These are phyloP conservation scores for Cocos nucifera DNA, from an alignment of 176 grass and related monocot genomes.

Conservation along the genomic window DNA sequence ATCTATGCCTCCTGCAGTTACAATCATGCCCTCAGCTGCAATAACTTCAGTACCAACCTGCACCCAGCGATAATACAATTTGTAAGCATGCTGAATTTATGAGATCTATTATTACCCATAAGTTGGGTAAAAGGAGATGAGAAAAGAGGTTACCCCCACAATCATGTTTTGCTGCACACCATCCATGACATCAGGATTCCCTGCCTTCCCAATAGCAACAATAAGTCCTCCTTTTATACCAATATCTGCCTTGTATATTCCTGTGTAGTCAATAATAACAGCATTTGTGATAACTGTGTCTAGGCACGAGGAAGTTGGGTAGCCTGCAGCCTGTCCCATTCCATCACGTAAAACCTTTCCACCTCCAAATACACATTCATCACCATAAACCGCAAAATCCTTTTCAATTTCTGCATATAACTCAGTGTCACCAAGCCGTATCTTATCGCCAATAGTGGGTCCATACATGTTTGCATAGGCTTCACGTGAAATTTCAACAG, in stretches of 20 bases:
- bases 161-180: conserved; percentile 70
- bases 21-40: conserved; percentile 82
- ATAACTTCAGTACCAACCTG: conserved; percentile 95
- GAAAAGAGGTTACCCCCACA: conserved; percentile 56
- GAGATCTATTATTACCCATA: too few species aligned
- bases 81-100: too few species aligned
- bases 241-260: conserved; percentile 97
- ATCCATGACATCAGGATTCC: conserved; percentile 96
- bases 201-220: conserved; percentile 77
- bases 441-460: conserved; percentile 88
- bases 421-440: conserved; percentile 83
- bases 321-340: conserved; percentile 77
- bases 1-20: conserved; percentile 94
- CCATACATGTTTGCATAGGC: conserved; percentile 95
- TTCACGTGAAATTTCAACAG: conserved; percentile 53
- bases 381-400: conserved; percentile 75
- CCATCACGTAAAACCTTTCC: conserved; percentile 92
- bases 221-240: conserved; percentile 72
- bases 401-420: conserved; percentile 93
- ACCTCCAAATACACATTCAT: conserved; percentile 98
- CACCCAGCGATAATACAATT: not conserved
- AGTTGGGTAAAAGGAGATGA: too few species aligned
- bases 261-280: conserved; percentile 89
- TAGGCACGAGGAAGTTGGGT: conserved; percentile 38
- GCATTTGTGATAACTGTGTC: conserved; percentile 97